Percentiles rank a stretch among this genome's conserved stretches.
Conservation (phyloP, 257 asterid genomes). For the Capsicum baccatum region DNA sequence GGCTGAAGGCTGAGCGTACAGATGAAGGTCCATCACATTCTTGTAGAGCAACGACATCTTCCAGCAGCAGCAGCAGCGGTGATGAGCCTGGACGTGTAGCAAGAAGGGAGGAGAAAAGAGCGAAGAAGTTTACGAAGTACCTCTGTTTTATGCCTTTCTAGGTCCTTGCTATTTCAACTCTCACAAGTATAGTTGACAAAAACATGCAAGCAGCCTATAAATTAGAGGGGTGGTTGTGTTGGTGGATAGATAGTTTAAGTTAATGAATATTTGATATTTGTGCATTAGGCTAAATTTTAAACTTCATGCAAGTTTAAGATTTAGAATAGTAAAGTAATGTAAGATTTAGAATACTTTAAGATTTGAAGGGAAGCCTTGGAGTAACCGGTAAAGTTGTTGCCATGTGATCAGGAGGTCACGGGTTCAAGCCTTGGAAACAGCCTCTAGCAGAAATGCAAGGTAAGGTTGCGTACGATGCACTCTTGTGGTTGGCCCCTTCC, state of each 20-base stretch:
- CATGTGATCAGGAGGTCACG: too few relatives aligned
- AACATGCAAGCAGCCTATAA: constrained; percentile 12
- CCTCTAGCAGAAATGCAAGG: too few relatives aligned
- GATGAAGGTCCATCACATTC: constrained; percentile 45
- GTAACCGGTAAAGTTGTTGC: too few relatives aligned
- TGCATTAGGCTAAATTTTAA: constrained; percentile 4
- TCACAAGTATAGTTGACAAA: neutral
- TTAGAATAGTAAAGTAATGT: neutral
- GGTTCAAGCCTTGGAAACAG: too few relatives aligned
- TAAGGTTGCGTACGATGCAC: too few relatives aligned
- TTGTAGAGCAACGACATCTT: constrained; percentile 24
- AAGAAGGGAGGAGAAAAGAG: constrained; percentile 45
- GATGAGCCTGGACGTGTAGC: constrained; percentile 17
- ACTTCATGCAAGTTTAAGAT: constrained; percentile 15
- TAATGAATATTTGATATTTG: constrained; percentile 13
- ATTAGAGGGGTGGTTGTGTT: too few relatives aligned
- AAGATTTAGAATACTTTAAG: too few relatives aligned
- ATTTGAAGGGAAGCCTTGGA: too few relatives aligned
- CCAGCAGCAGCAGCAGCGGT: constrained; percentile 29
- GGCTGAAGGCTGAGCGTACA: constrained; percentile 42
- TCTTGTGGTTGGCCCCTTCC: too few relatives aligned
- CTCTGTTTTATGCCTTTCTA: constrained; percentile 62
- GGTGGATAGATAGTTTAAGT: neutral
- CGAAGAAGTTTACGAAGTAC: constrained; percentile 50
- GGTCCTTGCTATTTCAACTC: neutral